Evolutionary conservation across 345 rosid genomes (phyloP), one percentile per base, ranked within the genome.

Genomic region (Eutrema heterophyllum): DNA sequence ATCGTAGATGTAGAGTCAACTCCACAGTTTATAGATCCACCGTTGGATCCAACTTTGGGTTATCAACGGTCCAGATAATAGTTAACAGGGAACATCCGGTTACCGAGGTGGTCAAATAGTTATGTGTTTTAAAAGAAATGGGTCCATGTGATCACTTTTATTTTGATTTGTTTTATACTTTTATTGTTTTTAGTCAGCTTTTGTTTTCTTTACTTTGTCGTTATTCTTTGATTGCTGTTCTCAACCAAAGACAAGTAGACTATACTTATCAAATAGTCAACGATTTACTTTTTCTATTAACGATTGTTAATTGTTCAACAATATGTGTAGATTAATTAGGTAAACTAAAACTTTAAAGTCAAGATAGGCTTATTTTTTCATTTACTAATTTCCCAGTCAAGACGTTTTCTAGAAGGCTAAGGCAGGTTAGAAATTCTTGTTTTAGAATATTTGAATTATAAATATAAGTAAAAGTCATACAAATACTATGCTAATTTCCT

Each of bases 1-100:
- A 73, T 5, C 15, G 10, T 10, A 73, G 64, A 73, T 71, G 10
- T 10, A 73, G 64, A 73, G 77, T 73, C 77, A 73, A 73, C 77
- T 64, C 71, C 58, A 45, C 49, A 54, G 50, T 55, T 64, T 52
- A 44, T 24, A 73, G 50, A 73, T 73, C 71, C 71, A 54, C 77
- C 77, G 77, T 64, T 64, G 49, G 77, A 73, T 73, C 33, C 5
- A 64, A 45, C 48, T 55, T 12, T 44, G 6, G 7, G 0, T 33
- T 24, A 45, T 63, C 58, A 64, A 64, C 71, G 77, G 65, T 55
- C 1, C 11, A 73, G 65, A 73, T 54, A 5, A 14, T 40, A 63
- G 24, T 16, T 61, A 43, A 64, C 71, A 40, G 64, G 64, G 46
- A 73, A 21, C 64, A 73, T 9, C 29, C 50, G 27, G 77, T 64